These are phyloP conservation scores for Chrysosporium keratinophilum DNA, from an alignment of 2,329 filamentous ascomycete species.

Conservation along the genomic window DNA sequence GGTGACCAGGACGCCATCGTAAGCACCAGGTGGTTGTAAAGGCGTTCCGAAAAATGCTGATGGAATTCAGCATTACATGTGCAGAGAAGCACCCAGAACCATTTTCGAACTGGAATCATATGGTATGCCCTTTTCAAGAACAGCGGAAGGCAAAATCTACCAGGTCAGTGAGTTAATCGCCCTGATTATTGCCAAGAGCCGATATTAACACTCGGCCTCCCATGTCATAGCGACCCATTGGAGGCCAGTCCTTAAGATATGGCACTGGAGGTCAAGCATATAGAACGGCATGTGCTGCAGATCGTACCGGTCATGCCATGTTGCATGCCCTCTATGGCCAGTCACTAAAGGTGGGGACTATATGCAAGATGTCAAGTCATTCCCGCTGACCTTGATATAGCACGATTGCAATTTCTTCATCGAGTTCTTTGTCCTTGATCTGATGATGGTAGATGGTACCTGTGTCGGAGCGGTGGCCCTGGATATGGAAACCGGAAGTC, in stretches of 20 bases:
- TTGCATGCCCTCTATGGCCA: conserved; percentile 88
- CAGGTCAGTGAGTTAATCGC: conserved; percentile 6
- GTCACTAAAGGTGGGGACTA: conserved; percentile 49
- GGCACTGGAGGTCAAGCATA: conserved; percentile 88
- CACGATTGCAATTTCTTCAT: conserved; percentile 96
- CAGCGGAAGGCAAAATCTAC: conserved; percentile 59
- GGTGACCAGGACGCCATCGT: conserved; percentile 88
- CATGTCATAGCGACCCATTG: conserved; percentile 80
- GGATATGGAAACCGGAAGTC: conserved; percentile 85
- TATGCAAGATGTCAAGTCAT: neutral
- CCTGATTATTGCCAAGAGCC: neutral
- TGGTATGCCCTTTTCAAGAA: conserved; percentile 85
- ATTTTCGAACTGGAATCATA: conserved; percentile 96
- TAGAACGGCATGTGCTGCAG: conserved; percentile 69
- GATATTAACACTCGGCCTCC: neutral
- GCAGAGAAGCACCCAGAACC: conserved; percentile 78
- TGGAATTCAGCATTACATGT: conserved; percentile 71
- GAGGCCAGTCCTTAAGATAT: conserved; percentile 77
- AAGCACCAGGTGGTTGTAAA: neutral
- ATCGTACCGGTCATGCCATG: conserved; percentile 81
- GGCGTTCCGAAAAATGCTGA: neutral
- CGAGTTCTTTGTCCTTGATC: conserved; percentile 81
- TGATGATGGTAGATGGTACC: conserved; percentile 84
- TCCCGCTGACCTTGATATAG: conserved; percentile 8
- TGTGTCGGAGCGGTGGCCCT: conserved; percentile 83